Base-by-base conservation (phyloP, 169 alveolate species). In the Cryptosporidium ubiquitum region DNA sequence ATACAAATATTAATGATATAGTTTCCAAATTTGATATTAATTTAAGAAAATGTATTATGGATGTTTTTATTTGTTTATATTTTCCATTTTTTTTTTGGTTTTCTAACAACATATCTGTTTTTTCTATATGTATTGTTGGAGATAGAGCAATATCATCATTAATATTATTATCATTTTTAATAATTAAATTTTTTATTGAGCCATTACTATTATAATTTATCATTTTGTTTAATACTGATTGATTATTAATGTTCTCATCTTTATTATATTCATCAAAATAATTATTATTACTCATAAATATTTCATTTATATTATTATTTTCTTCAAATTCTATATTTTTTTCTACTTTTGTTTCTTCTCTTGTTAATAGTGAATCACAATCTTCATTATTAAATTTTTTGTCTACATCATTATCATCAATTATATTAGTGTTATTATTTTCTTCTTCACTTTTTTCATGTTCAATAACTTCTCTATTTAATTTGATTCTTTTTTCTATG, bases 11-110 rank as follows among this genome's bases (percentile, higher is more conserved):
- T 52, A 74, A 39, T 37, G 86, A 74, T 35, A 74, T 20, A 52
- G 70, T 74, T 74, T 74, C 71, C n/a, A 74, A 35, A 31, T 74
- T 74, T 57, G 70, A 58, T 5, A 70, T 47, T 26, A 70, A 51
- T 29, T 23, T 16, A 58, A 26, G 40, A 18, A 31, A 70, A 70
- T 70, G 40, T 29, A 14, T 18, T 47, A 51, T 16, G 40, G 68
- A 70, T 44, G 26, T 70, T 18, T 42, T 51, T 29, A 35, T n/a
- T 10, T 12, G 40, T 31, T 66, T 4, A 42, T 20, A 70, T 20
- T 26, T 5, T 14, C 16, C 16, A 1, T 10, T 42, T 7, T 42
- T 42, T 20, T 9, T 49, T 47, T 47, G 52, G 10, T 23, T 42
- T 26, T 18, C n/a, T 26, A 44, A 70, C 44, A 23, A 18, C 12